phyloP scores from a whole-genome alignment of 2,329 filamentous ascomycete genomes.

The Geosmithia putterillii region DNA sequence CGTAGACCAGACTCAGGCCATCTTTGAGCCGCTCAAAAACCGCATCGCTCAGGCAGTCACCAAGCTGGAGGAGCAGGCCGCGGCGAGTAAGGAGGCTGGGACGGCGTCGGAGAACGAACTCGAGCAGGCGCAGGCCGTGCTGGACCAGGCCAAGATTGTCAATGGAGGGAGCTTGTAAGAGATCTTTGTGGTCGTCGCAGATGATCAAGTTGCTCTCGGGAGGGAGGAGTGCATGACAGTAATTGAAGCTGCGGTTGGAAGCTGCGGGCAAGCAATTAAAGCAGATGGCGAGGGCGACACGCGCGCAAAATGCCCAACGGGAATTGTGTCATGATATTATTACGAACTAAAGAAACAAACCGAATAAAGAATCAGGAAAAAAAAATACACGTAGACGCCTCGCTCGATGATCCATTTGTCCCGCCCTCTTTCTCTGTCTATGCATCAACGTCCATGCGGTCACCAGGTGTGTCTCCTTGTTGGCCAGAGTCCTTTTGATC shows the following conservation, averaged over 20 bases:
- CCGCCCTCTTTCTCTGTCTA: constrained; percentile 6
- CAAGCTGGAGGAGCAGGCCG: constrained; percentile 66
- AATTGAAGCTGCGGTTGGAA: no score
- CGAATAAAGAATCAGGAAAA: not conserved
- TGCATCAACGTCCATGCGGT: constrained; percentile 55
- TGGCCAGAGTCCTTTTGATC: constrained; percentile 22
- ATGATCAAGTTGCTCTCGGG: no score
- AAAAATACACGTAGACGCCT: constrained; percentile 1
- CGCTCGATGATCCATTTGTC: not conserved
- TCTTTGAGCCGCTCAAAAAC: constrained; percentile 60
- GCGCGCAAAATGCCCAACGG: not conserved
- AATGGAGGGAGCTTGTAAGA: not conserved
- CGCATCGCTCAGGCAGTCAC: constrained; percentile 61
- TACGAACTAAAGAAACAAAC: not conserved
- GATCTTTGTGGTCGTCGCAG: no score
- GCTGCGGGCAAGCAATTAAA: not conserved
- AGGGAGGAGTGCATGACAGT: no score
- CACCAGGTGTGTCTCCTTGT: constrained; percentile 29
- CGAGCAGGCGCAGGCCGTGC: constrained; percentile 38
- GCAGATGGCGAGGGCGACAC: not conserved
- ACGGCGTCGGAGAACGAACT: constrained; percentile 33
- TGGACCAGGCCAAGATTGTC: constrained; percentile 33
- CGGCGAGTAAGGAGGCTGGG: constrained; percentile 40
- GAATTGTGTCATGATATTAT: not conserved
- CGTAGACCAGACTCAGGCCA: constrained; percentile 74